These are phyloP conservation scores for Solanum hybrid DNA, from an alignment of 305 asterid genomes.

Conservation along the genomic window DNA sequence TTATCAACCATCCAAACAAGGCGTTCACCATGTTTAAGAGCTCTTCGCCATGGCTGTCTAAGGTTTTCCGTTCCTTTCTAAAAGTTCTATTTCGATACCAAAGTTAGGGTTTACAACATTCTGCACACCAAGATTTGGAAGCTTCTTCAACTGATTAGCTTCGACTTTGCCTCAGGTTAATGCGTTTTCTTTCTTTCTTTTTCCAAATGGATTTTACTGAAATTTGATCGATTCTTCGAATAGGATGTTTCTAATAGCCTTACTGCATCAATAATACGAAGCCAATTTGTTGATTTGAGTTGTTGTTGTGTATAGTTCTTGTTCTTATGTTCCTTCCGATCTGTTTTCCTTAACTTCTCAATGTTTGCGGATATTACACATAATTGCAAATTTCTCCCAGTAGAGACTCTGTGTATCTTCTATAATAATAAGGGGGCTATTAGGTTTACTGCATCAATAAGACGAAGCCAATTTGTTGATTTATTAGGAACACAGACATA, in stretches of 20 bases:
- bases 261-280: neutral
- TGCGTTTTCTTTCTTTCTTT: neutral
- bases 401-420: neutral
- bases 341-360: neutral
- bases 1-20: neutral
- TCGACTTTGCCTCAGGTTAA: neutral
- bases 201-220: neutral
- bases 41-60: neutral
- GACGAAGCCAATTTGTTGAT: neutral
- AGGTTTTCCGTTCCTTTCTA: neutral
- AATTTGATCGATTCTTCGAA: neutral
- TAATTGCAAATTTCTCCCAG: neutral
- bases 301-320: neutral
- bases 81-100: neutral
- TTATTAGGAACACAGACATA: neutral
- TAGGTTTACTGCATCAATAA: neutral
- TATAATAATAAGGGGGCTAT: neutral
- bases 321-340: neutral
- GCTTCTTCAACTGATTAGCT: neutral
- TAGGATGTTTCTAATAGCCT: neutral
- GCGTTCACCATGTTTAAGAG: neutral
- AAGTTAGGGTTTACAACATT: neutral
- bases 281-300: neutral
- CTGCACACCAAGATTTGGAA: neutral
- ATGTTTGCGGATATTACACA: neutral